These are phyloP conservation scores for Colletotrichum costaricense DNA, from an alignment of 2,329 filamentous ascomycete genomes.

Conservation along the genomic window DNA sequence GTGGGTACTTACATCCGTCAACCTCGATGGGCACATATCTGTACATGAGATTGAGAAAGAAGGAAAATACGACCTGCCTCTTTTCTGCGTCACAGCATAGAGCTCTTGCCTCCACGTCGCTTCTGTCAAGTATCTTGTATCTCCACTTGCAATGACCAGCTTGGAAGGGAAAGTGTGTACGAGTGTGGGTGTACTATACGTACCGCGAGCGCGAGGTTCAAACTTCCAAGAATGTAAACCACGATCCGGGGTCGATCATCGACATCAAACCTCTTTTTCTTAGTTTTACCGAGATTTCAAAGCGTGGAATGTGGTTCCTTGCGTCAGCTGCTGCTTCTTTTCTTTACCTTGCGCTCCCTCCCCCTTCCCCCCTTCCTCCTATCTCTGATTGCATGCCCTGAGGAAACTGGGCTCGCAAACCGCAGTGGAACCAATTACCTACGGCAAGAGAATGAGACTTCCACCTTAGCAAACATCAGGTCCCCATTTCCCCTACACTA, in stretches of 20 bases:
- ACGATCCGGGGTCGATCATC: neutral
- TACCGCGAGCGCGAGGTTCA: neutral
- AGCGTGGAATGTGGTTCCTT: conserved; percentile 15
- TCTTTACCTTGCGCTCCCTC: neutral
- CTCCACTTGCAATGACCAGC: neutral
- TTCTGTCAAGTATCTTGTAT: neutral
- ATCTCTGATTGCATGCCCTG: neutral
- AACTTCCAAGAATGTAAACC: neutral
- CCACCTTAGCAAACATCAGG: conserved; percentile 4
- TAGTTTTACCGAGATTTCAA: neutral
- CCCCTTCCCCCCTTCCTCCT: neutral
- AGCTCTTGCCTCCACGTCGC: conserved; percentile 14
- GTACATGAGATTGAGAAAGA: neutral
- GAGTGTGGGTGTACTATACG: neutral
- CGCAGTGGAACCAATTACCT: conserved; percentile 6
- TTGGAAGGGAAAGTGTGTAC: neutral
- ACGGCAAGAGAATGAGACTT: conserved; percentile 3
- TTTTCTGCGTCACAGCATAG: neutral
- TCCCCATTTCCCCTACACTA: neutral
- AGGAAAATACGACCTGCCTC: neutral
- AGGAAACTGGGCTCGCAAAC: neutral
- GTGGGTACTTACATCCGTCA: neutral
- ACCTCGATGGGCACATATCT: neutral
- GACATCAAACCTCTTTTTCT: neutral
- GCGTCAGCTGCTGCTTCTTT: conserved; percentile 7